Evolutionary conservation across 202 grass and related monocot genomes (phyloP).

Genomic region (Carex sylvatica): DNA sequence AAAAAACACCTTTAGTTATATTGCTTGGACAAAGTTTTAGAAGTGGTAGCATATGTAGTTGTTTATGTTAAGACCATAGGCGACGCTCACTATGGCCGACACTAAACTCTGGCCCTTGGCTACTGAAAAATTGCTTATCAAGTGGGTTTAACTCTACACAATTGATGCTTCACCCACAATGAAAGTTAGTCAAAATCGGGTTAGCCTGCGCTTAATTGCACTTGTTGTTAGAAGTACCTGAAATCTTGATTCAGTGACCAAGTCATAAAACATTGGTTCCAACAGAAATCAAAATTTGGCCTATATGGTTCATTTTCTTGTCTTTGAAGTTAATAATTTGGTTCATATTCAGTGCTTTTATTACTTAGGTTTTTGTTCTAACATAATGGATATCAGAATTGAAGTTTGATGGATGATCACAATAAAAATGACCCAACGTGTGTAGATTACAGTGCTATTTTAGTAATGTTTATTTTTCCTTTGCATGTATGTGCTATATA

Average conservation of each 20-base stretch:
- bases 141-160: neutral
- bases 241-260: neutral
- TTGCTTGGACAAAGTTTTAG: neutral
- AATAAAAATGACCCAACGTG: neutral
- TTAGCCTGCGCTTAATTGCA: neutral
- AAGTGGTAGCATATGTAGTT: neutral
- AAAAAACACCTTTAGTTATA: no score
- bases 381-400: neutral
- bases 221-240: neutral
- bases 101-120: neutral
- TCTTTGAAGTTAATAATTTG: neutral
- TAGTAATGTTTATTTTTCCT: no score
- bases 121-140: neutral
- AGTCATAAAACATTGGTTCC: neutral
- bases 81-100: neutral
- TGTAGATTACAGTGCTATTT: neutral
- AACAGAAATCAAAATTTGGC: neutral
- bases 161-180: neutral
- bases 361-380: neutral
- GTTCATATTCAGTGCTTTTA: neutral
- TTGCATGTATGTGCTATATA: neutral
- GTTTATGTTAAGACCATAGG: neutral
- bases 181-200: neutral
- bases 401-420: neutral
- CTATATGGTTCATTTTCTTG: neutral